Evolutionary conservation across 768 basidiomycete genomes (phyloP), one percentile per base, ranked within the genome.

Genomic region (Macrolepiota albuminosa): DNA sequence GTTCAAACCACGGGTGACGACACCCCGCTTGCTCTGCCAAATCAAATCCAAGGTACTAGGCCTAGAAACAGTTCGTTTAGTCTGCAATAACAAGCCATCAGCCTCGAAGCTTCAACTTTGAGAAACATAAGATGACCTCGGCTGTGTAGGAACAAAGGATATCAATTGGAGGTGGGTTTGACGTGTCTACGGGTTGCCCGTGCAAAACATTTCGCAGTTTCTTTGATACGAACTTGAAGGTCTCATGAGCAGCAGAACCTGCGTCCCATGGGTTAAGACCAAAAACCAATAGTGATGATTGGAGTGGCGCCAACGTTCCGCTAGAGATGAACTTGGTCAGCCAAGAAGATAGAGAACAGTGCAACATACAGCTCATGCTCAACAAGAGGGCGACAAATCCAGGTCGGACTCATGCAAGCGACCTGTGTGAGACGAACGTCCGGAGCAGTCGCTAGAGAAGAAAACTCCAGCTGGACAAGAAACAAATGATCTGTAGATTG

Each of bases 321-420:
- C 85, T 86, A 56, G 8, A 26, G 33, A 29, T 18, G 39, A 11
- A 58, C 54, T 29, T 45, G 48, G 54, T 47, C 56, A 46, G 60
- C 43, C 48, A 34, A 46, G 42, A 52, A 26, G 45, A 66, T 48
- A 68, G 39, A 13, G 11, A 37, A 51, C 26, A 1, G 57, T 47
- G 26, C 10, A 26, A 75, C 88, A 70, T 64, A 88, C 86, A 74
- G 67, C 21, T 69, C 62, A 16, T 68, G 62, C 10, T 74, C 69
- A 2, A 71, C 63, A n/a, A 81, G 56, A 7, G 79, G 66, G 2
- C 70, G 69, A 61, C 83, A 86, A 45, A 71, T 70, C 93, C 93
- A 95, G 6, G 76, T 73, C 0, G 90, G 83, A 64, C 92, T 93
- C 53, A 92, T 62, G 31, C 83, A 78, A 4, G 80, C 81, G 7